A percentile compares a stretch with the other conserved stretches of the same genome.
Evolutionary conservation across 129 eudicot genomes (phyloP).

Genomic region (Lonicera japonica): DNA sequence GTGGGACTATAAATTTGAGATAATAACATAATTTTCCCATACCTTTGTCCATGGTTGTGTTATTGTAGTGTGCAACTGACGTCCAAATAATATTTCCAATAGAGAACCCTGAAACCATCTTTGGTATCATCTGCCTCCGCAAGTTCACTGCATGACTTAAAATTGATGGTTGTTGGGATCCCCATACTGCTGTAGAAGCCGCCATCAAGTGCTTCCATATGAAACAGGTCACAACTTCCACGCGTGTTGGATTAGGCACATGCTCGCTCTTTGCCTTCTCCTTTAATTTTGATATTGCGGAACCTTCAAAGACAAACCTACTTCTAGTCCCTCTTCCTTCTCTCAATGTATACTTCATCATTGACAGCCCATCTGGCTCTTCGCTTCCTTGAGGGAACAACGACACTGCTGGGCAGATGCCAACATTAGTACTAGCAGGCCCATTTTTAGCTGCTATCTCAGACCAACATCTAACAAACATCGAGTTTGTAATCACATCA

Average conservation of each 20-base stretch:
- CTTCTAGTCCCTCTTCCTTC: not conserved
- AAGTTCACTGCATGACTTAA: not conserved
- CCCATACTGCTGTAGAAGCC: not conserved
- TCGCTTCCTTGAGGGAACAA: not conserved
- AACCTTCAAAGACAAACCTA: not conserved
- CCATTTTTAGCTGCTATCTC: not conserved
- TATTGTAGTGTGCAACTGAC: no score
- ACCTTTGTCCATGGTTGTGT: no score
- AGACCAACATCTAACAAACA: not conserved
- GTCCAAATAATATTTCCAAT: not conserved
- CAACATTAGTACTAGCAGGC: not conserved
- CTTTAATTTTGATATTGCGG: not conserved
- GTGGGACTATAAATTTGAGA: no score
- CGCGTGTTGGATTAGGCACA: not conserved
- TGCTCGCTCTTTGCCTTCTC: not conserved
- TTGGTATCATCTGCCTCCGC: not conserved
- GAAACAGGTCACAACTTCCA: not conserved
- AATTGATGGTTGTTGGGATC: not conserved
- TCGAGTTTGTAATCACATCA: not conserved
- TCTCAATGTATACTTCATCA: not conserved
- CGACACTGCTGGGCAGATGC: not conserved
- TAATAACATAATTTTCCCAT: no score
- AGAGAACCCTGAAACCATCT: not conserved
- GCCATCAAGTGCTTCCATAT: not conserved
- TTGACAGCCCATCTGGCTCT: not conserved